Evolutionary conservation across 2,329 filamentous ascomycete genomes (phyloP), one percentile per base, ranked within the genome.

Genomic region (Claviceps sp.): DNA sequence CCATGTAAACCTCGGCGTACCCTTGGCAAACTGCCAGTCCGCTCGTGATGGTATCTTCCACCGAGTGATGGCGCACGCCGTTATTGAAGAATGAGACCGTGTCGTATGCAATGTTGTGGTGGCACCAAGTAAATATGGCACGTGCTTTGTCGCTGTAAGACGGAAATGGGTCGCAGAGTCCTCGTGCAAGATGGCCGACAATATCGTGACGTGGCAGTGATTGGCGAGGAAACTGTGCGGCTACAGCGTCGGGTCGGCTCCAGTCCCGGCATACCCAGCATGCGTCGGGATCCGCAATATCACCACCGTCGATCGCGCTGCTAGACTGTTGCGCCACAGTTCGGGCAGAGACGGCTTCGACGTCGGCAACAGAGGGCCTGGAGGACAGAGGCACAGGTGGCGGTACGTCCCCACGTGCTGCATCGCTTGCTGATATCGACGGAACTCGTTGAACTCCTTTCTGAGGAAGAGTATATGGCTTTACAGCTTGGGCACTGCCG

Each of bases 41-140:
- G 16, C 77, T 77, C 34, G 81, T 76, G 11, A 97, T 79, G 1
- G 86, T 91, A 36, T 83, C 80, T 37, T 82, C 78, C 0, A 88
- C 84, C 0, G 81, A 84, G 43, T 80, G 82, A 7, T 77, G 73
- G 55, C 81, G 76, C 36, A 95, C 71, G 46, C 73, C 80, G 38
- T 82, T 79, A 52, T 76, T 79, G 62, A 94, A 94, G 70, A 96
- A 95, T 23, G 83, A 78, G 26, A 79, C 75, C 0, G 82, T 80
- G 63, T 97, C 88, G 64, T 97, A 98, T 46, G 76, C 76, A 53
- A 98, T 83, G 60, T 97, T 97, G 67, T 97, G 83, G 67, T 97
- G 91, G 42, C 90, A 81, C 93, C 93, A 98, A 1, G 86, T 88
- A 64, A 97, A 97, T 54, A 98, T 87, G 2, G 82, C 88, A 29